Evolutionary conservation across 257 asterid genomes (phyloP), one percentile per base, ranked within the genome.

Genomic region (Cruciata laevipes): DNA sequence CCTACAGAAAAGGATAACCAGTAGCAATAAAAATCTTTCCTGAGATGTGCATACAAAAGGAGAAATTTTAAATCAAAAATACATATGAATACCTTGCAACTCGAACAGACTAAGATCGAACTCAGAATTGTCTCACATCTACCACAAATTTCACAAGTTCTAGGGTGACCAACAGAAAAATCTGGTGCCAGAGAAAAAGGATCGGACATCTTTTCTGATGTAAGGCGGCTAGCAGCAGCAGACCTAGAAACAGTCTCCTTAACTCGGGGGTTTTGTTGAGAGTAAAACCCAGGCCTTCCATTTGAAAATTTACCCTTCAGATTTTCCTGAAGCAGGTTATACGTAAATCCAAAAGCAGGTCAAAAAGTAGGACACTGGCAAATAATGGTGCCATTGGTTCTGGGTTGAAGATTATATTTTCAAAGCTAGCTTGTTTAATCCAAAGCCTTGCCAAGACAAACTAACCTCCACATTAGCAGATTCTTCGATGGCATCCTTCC

Each of bases 401-500:
- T 17, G 55, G 20, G 7, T 14, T 47, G 4, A 61, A 47, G 21
- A 63, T n/a, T 31, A 2, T 25, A 2, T 17, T 18, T 49, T 33
- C 13, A 18, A 4, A 24, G 11, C 17, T 51, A 47, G 64, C 14
- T 71, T 37, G 8, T 21, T n/a, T 55, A 25, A n/a, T 37, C 32
- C 69, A 18, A 38, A 65, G 35, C 70, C 69, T 60, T 60, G 35
- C 70, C 69, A 27, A 67, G 44, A 59, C 33, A 52, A 52, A 67
- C 71, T 49, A 66, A 94, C 97, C 96, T 90, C 90, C 65, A 66
- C 83, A 42, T 77, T 82, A 24, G 79, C 72, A 78, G 91, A 73
- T 69, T 88, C 97, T 71, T 88, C 97, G 31, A 81, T 71, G 66
- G 80, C 23, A 62, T 94, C 99, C 82, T 88, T 94, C 85, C 99